Conservation (phyloP, 192 early-diverging fungal species). For the Coemansia sp. region DNA sequence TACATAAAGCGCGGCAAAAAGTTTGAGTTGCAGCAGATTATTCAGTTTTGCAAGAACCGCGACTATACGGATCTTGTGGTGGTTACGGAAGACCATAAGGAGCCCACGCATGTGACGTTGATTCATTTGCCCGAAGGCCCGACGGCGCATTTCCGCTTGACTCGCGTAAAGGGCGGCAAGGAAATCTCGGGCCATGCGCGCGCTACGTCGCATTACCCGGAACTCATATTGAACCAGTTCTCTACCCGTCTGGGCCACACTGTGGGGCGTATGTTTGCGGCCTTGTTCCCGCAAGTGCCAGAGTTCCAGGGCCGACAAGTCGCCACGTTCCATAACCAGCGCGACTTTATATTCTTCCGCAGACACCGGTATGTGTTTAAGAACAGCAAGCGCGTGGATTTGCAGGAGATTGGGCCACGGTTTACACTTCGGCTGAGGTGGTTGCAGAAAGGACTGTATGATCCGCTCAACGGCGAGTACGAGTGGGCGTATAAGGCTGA, state of each 20-base stretch:
- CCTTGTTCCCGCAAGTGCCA: constrained; percentile 95
- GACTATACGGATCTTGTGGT: constrained; percentile 94
- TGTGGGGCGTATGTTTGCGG: constrained; percentile 91
- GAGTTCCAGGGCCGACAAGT: constrained; percentile 95
- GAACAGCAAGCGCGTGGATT: constrained; percentile 72
- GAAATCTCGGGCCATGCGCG: constrained; percentile 82
- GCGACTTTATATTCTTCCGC: constrained; percentile 98
- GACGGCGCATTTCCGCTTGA: constrained; percentile 94
- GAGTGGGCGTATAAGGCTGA: constrained; percentile 95
- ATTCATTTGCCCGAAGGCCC: constrained; percentile 97
- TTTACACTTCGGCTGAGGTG: constrained; percentile 93
- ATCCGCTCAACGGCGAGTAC: constrained; percentile 86
- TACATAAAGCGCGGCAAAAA: constrained; percentile 85
- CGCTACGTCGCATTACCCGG: constrained; percentile 82
- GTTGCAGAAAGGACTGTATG: constrained; percentile 95
- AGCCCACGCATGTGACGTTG: constrained; percentile 84
- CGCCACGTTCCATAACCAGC: constrained; percentile 97
- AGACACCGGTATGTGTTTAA: constrained; percentile 95
- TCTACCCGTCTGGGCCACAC: constrained; percentile 95
- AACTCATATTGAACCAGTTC: constrained; percentile 98
- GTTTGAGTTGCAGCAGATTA: constrained; percentile 87
- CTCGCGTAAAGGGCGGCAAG: constrained; percentile 72
- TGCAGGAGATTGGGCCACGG: constrained; percentile 94
- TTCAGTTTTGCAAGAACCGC: constrained; percentile 83
- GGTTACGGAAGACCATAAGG: constrained; percentile 90